phyloP scores from a whole-genome alignment of 1,139 yeast species.

The Maudiozyma humilis region DNA sequence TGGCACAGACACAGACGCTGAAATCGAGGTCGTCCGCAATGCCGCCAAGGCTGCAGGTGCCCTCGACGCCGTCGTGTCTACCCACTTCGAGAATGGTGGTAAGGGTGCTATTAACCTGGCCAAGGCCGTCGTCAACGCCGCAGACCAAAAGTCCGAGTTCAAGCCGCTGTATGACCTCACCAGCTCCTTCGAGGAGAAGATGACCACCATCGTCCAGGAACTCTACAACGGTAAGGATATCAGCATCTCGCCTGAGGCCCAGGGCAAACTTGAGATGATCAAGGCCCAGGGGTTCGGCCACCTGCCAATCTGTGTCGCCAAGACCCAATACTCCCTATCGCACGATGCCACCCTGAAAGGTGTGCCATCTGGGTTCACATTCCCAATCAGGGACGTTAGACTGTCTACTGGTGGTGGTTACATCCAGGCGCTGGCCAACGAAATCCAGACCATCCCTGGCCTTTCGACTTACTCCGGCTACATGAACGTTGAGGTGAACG shows the following conservation, averaged over 20 bases:
- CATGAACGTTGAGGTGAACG: slow-evolving; percentile 76
- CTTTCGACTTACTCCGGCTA: slow-evolving; percentile 76
- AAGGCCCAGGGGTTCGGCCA: slow-evolving; percentile 64
- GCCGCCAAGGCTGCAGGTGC: slow-evolving; percentile 71
- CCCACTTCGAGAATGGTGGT: slow-evolving; percentile 82
- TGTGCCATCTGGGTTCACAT: slow-evolving; percentile 69
- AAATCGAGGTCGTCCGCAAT: slow-evolving; percentile 52
- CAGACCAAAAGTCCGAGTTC: slow-evolving; percentile 38
- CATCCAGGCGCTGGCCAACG: slow-evolving; percentile 73
- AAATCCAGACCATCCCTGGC: slow-evolving; percentile 79
- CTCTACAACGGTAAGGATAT: slow-evolving; percentile 71
- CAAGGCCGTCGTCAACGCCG: slow-evolving; percentile 57
- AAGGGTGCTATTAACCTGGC: slow-evolving; percentile 64
- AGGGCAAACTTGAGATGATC: slow-evolving; percentile 56
- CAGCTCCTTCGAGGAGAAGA: slow-evolving; percentile 53
- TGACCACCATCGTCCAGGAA: slow-evolving; percentile 56
- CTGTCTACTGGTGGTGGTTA: slow-evolving; percentile 80
- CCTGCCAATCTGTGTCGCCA: slow-evolving; percentile 74
- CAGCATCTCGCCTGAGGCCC: slow-evolving; percentile 60
- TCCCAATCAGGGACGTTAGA: slow-evolving; percentile 74
- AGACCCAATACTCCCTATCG: slow-evolving; percentile 74
- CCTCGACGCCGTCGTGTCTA: slow-evolving; percentile 61
- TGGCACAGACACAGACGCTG: slow-evolving; percentile 62
- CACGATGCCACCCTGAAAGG: slow-evolving; percentile 78
- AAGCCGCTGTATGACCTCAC: slow-evolving; percentile 54